Percentiles rank a stretch among this genome's conserved stretches.
Evolutionary conservation across 305 asterid species (phyloP).

Genomic region (Fraxinus albicans): DNA sequence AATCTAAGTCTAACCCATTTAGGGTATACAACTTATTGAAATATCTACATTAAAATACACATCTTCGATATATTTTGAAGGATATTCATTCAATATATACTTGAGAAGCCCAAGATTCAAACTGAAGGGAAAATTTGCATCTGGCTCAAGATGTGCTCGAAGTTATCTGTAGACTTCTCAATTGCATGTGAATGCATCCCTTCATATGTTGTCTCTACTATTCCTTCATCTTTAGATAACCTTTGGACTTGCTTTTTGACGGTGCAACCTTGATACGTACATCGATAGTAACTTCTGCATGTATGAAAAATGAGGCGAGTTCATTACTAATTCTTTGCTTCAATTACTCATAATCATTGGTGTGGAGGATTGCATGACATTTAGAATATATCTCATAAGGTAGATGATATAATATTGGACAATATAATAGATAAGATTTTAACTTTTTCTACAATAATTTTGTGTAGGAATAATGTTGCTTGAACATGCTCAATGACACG

Average conservation of each 20-base stretch:
- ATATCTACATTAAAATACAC: background rate
- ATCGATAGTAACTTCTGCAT: conserved; percentile 74
- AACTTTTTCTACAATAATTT: background rate
- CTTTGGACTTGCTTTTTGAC: conserved; percentile 85
- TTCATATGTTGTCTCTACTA: conserved; percentile 83
- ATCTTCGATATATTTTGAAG: background rate
- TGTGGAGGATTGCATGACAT: background rate
- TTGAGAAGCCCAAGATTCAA: conserved; percentile 13
- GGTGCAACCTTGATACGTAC: conserved; percentile 74
- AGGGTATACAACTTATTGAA: conserved; percentile 6
- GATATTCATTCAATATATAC: too few relatives aligned
- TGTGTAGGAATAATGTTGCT: background rate
- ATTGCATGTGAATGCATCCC: conserved; percentile 80
- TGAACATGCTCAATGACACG: too few relatives aligned
- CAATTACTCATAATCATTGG: background rate
- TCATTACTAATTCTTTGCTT: background rate
- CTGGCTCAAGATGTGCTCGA: conserved; percentile 69
- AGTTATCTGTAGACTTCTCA: conserved; percentile 69
- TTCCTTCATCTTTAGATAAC: conserved; percentile 66
- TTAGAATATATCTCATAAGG: background rate
- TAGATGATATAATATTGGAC: background rate
- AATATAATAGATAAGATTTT: too few relatives aligned
- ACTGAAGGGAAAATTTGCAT: conserved; percentile 65
- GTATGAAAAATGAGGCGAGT: background rate
- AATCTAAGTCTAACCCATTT: background rate